Base-by-base conservation (phyloP, 140 eudicot genomes). In the Senecio squalidus region DNA sequence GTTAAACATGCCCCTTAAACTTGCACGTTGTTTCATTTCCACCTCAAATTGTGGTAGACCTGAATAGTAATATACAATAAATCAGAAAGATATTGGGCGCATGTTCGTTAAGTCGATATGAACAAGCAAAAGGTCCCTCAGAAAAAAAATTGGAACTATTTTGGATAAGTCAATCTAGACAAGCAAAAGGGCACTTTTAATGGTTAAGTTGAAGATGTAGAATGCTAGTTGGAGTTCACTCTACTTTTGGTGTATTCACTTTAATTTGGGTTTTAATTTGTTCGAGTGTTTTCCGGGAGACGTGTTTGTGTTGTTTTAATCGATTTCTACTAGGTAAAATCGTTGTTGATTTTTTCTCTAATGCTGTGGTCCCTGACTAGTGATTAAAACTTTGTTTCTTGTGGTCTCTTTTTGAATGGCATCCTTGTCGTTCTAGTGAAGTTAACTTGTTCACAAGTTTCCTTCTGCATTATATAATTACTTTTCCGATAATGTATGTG, bases 161-260 rank as follows among this genome's bases (percentile, higher is more conserved):
- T 22, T 8, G 56, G 58, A 44, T 44, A 67, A 67, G 49, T 22
- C 66, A 30, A 30, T 31, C 50, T 44, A 24, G 56, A n/a, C 50
- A 44, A 43, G 38, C 65, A 55, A 38, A 29, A 30, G 33, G 21
- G 50, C 73, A 67, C 66, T 67, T 67, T 45, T 55, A 65, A 67
- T 55, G 73, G 73, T 17, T 53, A 27, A 21, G 40, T 6, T 34
- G 70, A 50, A 64, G 40, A 8, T 46, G 33, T 13, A 30, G 58
- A 29, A 47, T 29, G 55, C 45, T 11, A 18, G 24, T 33, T 10
- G 10, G 48, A 63, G 3, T 49, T 33, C 22, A 0, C 2, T 24
- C 45, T 21, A 1, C 10, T 22, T 64, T 36, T 11, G 41, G 8
- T 41, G 34, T 9, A 39, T 29, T 4, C 9, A 9, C 15, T 25